Percentiles rank a stretch among this genome's conserved stretches.
These are phyloP conservation scores for Ganoderma leucocontextum DNA, from an alignment of 1,284 basidiomycete species.

Conservation along the genomic window DNA sequence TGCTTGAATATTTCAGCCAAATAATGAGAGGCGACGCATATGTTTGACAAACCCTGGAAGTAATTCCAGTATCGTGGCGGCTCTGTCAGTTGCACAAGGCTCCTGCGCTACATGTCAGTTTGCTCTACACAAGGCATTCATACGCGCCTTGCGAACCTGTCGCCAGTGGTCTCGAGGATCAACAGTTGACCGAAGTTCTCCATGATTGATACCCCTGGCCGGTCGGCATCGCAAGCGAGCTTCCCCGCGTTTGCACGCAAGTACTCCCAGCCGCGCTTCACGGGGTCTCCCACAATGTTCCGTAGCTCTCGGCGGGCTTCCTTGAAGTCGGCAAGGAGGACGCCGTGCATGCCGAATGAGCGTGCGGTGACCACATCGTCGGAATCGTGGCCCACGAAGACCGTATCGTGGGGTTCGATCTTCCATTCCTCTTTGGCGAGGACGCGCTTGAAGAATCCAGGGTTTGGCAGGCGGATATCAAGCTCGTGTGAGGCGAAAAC, in stretches of 20 bases:
- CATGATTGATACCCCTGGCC: conserved; percentile 45
- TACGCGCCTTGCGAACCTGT: conserved; percentile 43
- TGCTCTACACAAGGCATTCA: neutral
- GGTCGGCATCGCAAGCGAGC: conserved; percentile 51
- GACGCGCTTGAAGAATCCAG: conserved; percentile 57
- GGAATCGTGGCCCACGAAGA: conserved; percentile 61
- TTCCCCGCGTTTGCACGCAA: conserved; percentile 48
- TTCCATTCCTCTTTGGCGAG: conserved; percentile 44
- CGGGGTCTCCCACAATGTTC: conserved; percentile 54
- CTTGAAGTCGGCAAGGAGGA: conserved; percentile 51
- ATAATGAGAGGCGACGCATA: neutral
- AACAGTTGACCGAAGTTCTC: conserved; percentile 62
- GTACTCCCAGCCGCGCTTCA: conserved; percentile 48
- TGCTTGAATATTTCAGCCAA: neutral
- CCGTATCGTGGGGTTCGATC: conserved; percentile 47
- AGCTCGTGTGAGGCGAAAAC: conserved; percentile 58
- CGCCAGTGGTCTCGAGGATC: conserved; percentile 56
- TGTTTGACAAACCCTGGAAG: conserved; percentile 14
- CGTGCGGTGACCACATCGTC: conserved; percentile 62
- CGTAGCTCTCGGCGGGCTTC: conserved; percentile 51
- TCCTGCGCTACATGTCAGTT: conserved; percentile 35
- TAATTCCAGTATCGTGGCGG: conserved; percentile 51
- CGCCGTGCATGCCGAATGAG: conserved; percentile 57
- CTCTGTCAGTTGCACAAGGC: conserved; percentile 48
- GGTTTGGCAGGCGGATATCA: conserved; percentile 59